Conservation (phyloP, 1,284 basidiomycete species). For the Tilletiaria anomala region DNA sequence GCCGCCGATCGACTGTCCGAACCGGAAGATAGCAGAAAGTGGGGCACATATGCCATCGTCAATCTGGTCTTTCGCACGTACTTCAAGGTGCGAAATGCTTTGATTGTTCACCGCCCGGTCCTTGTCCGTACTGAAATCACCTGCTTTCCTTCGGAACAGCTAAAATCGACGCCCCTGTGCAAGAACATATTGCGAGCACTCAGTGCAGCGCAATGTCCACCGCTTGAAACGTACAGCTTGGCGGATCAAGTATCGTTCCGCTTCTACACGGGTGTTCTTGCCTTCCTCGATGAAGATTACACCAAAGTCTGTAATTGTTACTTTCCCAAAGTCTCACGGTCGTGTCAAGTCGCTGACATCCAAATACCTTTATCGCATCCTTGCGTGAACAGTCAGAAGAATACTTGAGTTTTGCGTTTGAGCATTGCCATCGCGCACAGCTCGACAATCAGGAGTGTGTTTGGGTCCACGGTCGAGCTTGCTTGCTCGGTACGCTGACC, state of each 20-base stretch:
- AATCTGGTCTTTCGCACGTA: slow-evolving; percentile 83
- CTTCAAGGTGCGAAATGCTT: slow-evolving; percentile 56
- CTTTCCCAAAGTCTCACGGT: too few species aligned
- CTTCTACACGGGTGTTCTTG: slow-evolving; percentile 86
- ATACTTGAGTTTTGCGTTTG: not conserved
- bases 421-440: not conserved
- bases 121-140: slow-evolving; percentile 1
- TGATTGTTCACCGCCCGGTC: not conserved
- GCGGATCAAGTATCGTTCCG: slow-evolving; percentile 63
- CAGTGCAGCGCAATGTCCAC: slow-evolving; percentile 70
- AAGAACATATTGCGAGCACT: slow-evolving; percentile 84
- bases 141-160: slow-evolving; percentile 43
- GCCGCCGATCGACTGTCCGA: slow-evolving; percentile 61
- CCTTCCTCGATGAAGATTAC: slow-evolving; percentile 83
- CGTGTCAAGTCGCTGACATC: too few species aligned
- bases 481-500: too few species aligned
- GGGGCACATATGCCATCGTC: slow-evolving; percentile 89
- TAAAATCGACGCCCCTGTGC: slow-evolving; percentile 75
- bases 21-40: slow-evolving; percentile 60
- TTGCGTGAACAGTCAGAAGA: too few species aligned
- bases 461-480: too few species aligned
- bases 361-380: too few species aligned
- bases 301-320: slow-evolving; percentile 5
- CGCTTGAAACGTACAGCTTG: slow-evolving; percentile 58
- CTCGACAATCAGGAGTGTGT: not conserved